These are phyloP conservation scores for Exophiala calicioides DNA, from an alignment of 2,329 filamentous ascomycete species.

Conservation along the genomic window DNA sequence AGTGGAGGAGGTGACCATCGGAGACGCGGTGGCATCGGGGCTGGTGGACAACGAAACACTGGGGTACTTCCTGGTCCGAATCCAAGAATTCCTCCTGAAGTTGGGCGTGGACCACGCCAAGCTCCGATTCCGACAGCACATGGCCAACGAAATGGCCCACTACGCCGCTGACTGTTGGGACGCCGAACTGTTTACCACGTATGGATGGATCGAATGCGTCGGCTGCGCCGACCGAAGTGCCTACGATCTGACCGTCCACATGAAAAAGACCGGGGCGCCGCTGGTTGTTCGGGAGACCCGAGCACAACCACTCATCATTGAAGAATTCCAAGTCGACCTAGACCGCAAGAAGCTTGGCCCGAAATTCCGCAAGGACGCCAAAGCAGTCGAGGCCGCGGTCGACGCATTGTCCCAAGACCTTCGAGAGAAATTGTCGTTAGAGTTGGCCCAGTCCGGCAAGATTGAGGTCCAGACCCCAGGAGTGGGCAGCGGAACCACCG, in stretches of 20 bases:
- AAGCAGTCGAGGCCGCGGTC: constrained; percentile 77
- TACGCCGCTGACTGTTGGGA: constrained; percentile 99
- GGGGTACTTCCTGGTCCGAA: constrained; percentile 94
- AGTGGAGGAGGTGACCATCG: constrained; percentile 72
- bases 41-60: constrained; percentile 96
- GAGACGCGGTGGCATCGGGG: constrained; percentile 77
- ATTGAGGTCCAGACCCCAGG: constrained; percentile 73
- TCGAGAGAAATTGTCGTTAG: constrained; percentile 74
- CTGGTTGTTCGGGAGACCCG: constrained; percentile 82
- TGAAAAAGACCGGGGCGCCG: constrained; percentile 85
- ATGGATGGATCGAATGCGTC: constrained; percentile 98
- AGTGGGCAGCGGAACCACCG: constrained; percentile 69
- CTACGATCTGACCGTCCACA: constrained; percentile 89
- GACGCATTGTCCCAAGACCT: constrained; percentile 75
- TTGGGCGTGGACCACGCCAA: constrained; percentile 86
- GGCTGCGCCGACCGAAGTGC: constrained; percentile 94
- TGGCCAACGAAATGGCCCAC: constrained; percentile 87
- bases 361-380: constrained; percentile 91
- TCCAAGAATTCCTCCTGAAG: constrained; percentile 84
- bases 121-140: constrained; percentile 95
- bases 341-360: constrained; percentile 97
- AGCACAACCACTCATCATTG: constrained; percentile 73
- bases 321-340: constrained; percentile 85
- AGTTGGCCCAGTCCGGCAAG: constrained; percentile 72
- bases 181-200: constrained; percentile 84